Evolutionary conservation across 2,329 filamentous ascomycete species (phyloP).

Genomic region (Aquanectria penicillioides): DNA sequence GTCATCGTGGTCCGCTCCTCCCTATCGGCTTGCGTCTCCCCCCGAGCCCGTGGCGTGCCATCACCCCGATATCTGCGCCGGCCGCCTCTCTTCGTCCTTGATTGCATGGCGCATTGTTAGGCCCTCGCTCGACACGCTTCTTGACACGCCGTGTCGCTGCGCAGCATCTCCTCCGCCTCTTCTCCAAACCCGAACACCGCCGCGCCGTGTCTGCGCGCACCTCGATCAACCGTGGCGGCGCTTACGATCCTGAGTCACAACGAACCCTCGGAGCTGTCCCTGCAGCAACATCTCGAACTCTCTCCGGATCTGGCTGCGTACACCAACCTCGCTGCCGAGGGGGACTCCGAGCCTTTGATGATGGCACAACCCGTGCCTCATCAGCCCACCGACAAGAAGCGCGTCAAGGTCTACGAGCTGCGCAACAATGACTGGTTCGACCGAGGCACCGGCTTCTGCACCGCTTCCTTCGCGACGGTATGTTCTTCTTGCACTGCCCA

Average conservation of each 20-base stretch:
- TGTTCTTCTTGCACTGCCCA: conserved; percentile 47
- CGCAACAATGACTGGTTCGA: conserved; percentile 99
- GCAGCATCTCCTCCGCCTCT: conserved; percentile 23
- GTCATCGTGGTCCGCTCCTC: conserved; percentile 32
- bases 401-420: conserved; percentile 99
- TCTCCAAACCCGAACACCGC: conserved; percentile 30
- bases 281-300: conserved; percentile 69
- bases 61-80: conserved; percentile 29
- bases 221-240: conserved; percentile 62
- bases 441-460: conserved; percentile 94
- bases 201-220: conserved; percentile 45
- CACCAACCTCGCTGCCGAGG: conserved; percentile 59
- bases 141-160: conserved; percentile 33
- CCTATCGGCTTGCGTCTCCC: conserved; percentile 20
- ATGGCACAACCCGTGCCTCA: conserved; percentile 79
- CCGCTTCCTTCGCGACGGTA: conserved; percentile 79
- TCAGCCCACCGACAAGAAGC: conserved; percentile 72
- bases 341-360: conserved; percentile 70
- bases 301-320: conserved; percentile 63
- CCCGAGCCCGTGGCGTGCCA: conserved; percentile 36
- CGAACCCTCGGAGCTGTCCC: conserved; percentile 64
- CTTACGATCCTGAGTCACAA: conserved; percentile 64
- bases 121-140: conserved; percentile 31
- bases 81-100: conserved; percentile 26
- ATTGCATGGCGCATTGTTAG: conserved; percentile 48